These are phyloP conservation scores for Sporormia fimetaria DNA, from an alignment of 495 filamentous ascomycete genomes.

Conservation along the genomic window DNA sequence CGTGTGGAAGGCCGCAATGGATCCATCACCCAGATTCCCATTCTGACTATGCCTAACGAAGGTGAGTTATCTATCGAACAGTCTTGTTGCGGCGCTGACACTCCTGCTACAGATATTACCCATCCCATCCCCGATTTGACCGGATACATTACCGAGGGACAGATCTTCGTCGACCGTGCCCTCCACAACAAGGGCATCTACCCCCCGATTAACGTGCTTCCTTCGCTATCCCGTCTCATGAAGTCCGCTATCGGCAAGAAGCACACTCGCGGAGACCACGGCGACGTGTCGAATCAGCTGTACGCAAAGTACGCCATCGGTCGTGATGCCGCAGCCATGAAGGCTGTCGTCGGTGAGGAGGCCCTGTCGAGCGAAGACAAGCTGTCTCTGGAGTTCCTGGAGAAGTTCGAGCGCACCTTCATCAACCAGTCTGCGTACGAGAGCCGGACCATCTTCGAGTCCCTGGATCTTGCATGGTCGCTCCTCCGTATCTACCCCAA, in stretches of 20 bases:
- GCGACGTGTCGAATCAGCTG: slow-evolving; percentile 97
- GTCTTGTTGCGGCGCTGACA: no score
- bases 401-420: slow-evolving; percentile 92
- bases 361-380: slow-evolving; percentile 93
- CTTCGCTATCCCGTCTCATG: slow-evolving; percentile 98
- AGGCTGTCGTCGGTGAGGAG: slow-evolving; percentile 97
- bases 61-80: slow-evolving; percentile 43
- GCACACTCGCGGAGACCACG: slow-evolving; percentile 90
- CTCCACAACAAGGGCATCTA: slow-evolving; percentile 93
- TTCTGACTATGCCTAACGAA: slow-evolving; percentile 99
- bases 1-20: slow-evolving; percentile 96
- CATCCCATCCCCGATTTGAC: slow-evolving; percentile 98
- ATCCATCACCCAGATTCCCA: slow-evolving; percentile 98
- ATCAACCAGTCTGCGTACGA: slow-evolving; percentile 91
- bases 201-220: slow-evolving; percentile 97
- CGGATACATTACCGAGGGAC: slow-evolving; percentile 97
- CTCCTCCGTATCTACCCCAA: slow-evolving; percentile 92
- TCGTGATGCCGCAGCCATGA: slow-evolving; percentile 96
- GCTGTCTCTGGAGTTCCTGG: slow-evolving; percentile 92
- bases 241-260: slow-evolving; percentile 98
- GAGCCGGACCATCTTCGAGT: slow-evolving; percentile 76
- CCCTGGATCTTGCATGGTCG: slow-evolving; percentile 90
- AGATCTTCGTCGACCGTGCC: slow-evolving; percentile 95
- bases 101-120: slow-evolving; percentile 63
- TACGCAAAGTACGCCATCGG: slow-evolving; percentile 99